phyloP scores from a whole-genome alignment of 257 asterid species.

The Nicotiana benthamiana region DNA sequence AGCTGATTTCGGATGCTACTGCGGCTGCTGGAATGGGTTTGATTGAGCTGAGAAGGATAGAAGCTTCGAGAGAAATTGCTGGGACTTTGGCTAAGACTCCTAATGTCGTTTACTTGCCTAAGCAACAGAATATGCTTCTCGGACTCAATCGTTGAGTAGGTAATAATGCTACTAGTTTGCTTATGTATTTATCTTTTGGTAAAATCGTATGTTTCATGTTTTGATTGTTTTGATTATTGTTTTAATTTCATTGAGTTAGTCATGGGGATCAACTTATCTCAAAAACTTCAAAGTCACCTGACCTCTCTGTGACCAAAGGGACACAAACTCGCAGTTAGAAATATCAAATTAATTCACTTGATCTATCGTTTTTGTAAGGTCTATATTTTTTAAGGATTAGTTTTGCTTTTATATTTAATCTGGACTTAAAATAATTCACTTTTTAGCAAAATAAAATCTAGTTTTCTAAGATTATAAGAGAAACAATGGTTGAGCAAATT shows the following conservation, averaged over 20 bases:
- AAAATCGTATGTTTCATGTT: neutral
- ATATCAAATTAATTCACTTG: neutral
- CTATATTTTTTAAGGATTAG: neutral
- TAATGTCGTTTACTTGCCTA: slow-evolving; percentile 32
- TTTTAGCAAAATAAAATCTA: neutral
- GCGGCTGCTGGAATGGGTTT: slow-evolving; percentile 36
- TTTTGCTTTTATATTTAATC: neutral
- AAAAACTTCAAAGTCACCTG: neutral
- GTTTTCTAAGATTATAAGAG: too few relatives aligned
- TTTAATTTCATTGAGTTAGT: neutral
- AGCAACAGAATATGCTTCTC: slow-evolving; percentile 30
- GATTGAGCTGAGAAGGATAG: slow-evolving; percentile 34
- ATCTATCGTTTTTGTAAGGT: neutral
- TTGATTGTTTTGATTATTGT: neutral
- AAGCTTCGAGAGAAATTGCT: slow-evolving; percentile 44
- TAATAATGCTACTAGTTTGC: neutral
- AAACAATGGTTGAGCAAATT: too few relatives aligned
- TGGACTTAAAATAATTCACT: neutral
- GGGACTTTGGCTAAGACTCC: slow-evolving; percentile 32
- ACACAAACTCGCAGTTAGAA: neutral
- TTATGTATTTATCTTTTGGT: neutral
- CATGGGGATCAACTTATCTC: neutral
- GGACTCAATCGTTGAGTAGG: slow-evolving; percentile 36
- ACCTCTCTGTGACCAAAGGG: neutral
- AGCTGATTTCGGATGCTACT: slow-evolving; percentile 41